Evolutionary conservation across 1,139 yeast genomes (phyloP).

Genomic region (Blastobotrys proliferans): DNA sequence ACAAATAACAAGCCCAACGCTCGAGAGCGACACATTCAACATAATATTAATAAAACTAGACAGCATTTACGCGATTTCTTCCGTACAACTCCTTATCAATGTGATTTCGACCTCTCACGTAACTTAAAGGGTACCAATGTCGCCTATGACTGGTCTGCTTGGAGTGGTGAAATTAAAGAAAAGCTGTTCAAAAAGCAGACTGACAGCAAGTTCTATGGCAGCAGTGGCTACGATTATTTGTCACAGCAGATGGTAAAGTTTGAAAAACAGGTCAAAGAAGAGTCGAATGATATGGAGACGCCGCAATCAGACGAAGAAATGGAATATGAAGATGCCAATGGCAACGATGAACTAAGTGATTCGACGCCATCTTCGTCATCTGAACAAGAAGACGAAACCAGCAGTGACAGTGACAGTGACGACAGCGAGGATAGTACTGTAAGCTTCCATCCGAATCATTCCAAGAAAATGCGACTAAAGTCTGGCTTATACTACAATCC

Average conservation of each 20-base stretch:
- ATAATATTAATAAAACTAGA: too few species aligned
- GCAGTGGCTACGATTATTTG: conserved; percentile 5
- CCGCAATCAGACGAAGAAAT: background rate
- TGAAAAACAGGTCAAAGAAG: too few species aligned
- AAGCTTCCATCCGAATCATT: background rate
- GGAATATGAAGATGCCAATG: background rate
- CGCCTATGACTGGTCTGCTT: background rate
- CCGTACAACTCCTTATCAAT: too few species aligned
- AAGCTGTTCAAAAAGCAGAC: background rate
- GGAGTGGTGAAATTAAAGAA: background rate
- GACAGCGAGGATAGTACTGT: background rate
- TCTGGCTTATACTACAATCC: conserved; percentile 9
- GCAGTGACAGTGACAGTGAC: background rate
- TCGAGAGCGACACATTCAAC: too few species aligned
- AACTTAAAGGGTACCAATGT: too few species aligned
- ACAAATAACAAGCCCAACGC: too few species aligned
- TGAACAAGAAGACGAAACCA: background rate
- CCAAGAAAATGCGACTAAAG: conserved; percentile 3
- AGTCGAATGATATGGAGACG: too few species aligned
- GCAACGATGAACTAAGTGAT: background rate
- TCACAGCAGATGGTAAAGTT: too few species aligned
- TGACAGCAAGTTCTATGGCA: conserved; percentile 1
- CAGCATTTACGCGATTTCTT: too few species aligned
- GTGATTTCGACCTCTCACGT: too few species aligned
- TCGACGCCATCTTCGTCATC: background rate